Evolutionary conservation across 495 filamentous ascomycete species (phyloP).

Genomic region (Aspergillus sparsus): DNA sequence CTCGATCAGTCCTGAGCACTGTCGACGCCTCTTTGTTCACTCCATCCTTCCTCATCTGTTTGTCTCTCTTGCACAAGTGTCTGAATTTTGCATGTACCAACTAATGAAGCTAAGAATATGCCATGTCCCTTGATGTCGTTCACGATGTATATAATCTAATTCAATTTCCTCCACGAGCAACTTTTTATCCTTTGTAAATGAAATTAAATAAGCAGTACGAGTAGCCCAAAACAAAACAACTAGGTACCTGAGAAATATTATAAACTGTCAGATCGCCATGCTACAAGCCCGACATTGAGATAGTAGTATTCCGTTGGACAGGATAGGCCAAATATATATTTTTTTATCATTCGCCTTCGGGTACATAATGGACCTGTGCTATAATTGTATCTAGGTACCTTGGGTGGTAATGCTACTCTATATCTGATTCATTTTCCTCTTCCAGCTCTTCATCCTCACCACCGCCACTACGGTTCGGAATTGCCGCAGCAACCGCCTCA

Average conservation of each 20-base stretch:
- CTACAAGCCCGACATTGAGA: no score
- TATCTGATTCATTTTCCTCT: constrained; percentile 19
- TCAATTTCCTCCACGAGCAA: neutral
- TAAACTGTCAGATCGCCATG: no score
- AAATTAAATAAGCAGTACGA: neutral
- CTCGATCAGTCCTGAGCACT: no score
- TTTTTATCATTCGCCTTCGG: no score
- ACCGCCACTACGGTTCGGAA: constrained; percentile 13
- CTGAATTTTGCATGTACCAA: constrained; percentile 18
- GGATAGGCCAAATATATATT: no score
- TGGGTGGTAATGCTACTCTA: neutral
- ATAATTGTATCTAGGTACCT: no score
- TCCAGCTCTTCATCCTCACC: constrained; percentile 26
- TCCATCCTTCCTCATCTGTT: neutral
- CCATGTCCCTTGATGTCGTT: constrained; percentile 24
- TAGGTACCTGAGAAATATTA: neutral
- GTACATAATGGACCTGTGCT: no score
- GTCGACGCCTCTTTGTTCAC: neutral
- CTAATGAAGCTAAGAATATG: constrained; percentile 26
- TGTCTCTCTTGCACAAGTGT: constrained; percentile 8
- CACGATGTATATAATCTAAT: constrained; percentile 27
- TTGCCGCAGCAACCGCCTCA: constrained; percentile 30
- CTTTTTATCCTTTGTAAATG: neutral
- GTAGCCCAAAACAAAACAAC: neutral
- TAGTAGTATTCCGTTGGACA: no score